Base-by-base conservation (phyloP, 176 grass and related monocot species). In the Chloris gayana region DNA sequence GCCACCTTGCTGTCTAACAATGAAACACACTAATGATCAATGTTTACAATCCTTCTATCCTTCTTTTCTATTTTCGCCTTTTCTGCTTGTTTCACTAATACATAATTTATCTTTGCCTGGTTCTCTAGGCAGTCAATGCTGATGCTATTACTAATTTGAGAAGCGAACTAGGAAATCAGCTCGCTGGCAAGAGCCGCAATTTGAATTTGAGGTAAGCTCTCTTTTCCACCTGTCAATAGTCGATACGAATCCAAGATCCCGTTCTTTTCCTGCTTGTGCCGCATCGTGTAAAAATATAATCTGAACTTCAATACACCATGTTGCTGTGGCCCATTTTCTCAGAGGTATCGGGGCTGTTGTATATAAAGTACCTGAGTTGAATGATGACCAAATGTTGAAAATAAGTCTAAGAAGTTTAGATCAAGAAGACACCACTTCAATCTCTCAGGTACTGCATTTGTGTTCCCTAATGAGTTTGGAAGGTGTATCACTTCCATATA, bases 331-430 rank as follows among this genome's bases (percentile, higher is more conserved):
- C 21, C 72, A 29, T 29, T 15, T 77, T 58, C 88, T 44, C 85
- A 98, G 92, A 81, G 90, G 84, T 46, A 98, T 98, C 47, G 92
- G 96, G 47, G 92, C 90, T 30, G 86, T 98, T 25, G 96, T 95
- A 34, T 95, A 98, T 75, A 93, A 91, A 75, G 92, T 98, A 9
- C 88, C 88, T 10, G 84, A 98, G 76, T 57, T 94, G 41, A 87
- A 94, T 30, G 86, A 85, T 39, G 90, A 98, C 13, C 44, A 85
- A 50, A 68, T 93, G 72, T 65, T 90, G 51, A 98, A 98, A 87
- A 87, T 98, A 79, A 98, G 96, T 72, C 82, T 37, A 37, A 87
- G 92, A 90, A 98, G 96, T 84, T 79, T 95, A 44, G 79, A 74
- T 54, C 74, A 84, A 50, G 96, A 98, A 82, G 96, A 98, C 82